phyloP scores from a whole-genome alignment of 2,329 filamentous ascomycete genomes.

The Fonsecaea erecta region DNA sequence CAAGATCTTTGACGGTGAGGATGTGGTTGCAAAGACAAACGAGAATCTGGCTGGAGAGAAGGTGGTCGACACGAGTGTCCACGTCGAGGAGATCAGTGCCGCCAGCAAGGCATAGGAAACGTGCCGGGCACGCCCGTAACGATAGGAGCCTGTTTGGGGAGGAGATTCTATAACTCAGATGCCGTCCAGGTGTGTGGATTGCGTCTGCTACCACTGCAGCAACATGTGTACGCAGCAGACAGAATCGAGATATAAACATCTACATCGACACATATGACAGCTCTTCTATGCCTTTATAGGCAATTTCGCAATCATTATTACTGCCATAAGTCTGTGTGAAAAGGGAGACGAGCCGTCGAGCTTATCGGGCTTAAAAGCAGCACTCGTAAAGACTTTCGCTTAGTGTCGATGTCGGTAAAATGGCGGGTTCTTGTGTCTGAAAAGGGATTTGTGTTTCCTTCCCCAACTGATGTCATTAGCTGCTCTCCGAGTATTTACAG shows the following conservation, averaged over 20 bases:
- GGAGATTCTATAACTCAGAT: not conserved
- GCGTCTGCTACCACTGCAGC: too few species aligned
- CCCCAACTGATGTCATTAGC: not conserved
- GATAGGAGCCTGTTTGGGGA: not conserved
- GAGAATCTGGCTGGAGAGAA: slow-evolving; percentile 4
- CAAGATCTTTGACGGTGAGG: slow-evolving; percentile 70
- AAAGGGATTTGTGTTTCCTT: not conserved
- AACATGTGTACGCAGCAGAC: too few species aligned
- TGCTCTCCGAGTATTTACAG: not conserved
- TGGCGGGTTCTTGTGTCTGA: not conserved
- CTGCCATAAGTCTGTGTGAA: too few species aligned
- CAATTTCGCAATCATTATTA: too few species aligned
- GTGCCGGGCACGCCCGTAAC: not conserved
- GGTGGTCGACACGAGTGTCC: not conserved
- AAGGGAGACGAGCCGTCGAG: too few species aligned
- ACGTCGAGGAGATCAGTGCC: not conserved
- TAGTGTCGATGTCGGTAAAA: not conserved
- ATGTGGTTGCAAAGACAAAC: slow-evolving; percentile 40
- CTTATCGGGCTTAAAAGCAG: not conserved
- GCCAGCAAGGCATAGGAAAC: not conserved
- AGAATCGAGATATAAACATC: too few species aligned
- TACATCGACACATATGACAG: too few species aligned
- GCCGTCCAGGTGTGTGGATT: too few species aligned
- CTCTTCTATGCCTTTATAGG: too few species aligned
- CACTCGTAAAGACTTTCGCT: not conserved